A percentile compares a stretch with the other conserved stretches of the same genome.
Evolutionary conservation across 1,284 basidiomycete genomes (phyloP).

Genomic region (Ganoderma multipileum): DNA sequence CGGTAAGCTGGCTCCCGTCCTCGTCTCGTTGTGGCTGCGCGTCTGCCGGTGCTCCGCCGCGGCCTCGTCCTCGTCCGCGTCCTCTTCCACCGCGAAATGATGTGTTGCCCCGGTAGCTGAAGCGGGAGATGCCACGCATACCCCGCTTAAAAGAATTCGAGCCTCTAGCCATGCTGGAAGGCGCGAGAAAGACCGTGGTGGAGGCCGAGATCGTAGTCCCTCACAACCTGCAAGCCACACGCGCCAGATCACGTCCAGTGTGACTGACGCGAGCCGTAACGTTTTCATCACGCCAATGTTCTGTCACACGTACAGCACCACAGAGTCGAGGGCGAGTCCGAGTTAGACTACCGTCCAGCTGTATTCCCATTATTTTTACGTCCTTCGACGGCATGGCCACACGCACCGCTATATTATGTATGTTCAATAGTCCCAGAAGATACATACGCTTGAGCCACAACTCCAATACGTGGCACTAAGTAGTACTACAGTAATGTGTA

Average conservation of each 20-base stretch:
- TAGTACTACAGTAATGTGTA: no score
- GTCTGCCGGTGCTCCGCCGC: slow-evolving; percentile 47
- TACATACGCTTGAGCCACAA: background rate
- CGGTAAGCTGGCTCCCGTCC: slow-evolving; percentile 84
- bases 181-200: background rate
- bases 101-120: slow-evolving; percentile 44
- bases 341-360: no score
- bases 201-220: background rate
- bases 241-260: background rate
- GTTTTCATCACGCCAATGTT: background rate
- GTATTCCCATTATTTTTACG: no score
- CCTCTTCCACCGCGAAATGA: slow-evolving; percentile 56
- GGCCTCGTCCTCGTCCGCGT: slow-evolving; percentile 64
- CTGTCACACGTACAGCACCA: background rate
- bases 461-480: no score
- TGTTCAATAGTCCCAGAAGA: background rate
- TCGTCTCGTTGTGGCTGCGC: slow-evolving; percentile 74
- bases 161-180: slow-evolving; percentile 39
- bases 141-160: slow-evolving; percentile 32
- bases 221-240: background rate
- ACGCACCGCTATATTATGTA: background rate
- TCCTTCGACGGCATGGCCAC: no score
- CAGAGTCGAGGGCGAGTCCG: no score
- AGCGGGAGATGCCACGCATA: slow-evolving; percentile 36
- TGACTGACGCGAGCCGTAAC: slow-evolving; percentile 33